These are phyloP conservation scores for Fusarium brevicatenulatum DNA, from an alignment of 2,329 filamentous ascomycete species.

Conservation along the genomic window DNA sequence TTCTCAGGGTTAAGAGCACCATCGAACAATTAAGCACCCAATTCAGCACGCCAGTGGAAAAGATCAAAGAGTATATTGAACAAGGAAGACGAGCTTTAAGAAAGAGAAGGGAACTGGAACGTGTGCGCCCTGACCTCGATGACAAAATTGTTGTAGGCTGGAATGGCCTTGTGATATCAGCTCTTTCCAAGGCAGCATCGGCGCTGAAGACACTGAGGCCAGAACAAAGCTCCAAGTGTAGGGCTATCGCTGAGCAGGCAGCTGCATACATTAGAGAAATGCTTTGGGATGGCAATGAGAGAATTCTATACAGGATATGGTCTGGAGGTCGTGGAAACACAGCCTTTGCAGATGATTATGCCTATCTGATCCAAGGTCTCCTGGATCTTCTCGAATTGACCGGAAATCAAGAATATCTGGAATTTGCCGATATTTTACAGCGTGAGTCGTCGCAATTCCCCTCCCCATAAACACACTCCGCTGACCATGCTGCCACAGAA, in stretches of 20 bases:
- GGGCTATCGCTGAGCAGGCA: constrained; percentile 72
- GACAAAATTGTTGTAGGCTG: constrained; percentile 88
- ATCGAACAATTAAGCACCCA: constrained; percentile 76
- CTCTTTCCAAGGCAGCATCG: constrained; percentile 79
- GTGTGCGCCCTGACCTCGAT: constrained; percentile 81
- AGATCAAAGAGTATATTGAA: constrained; percentile 74
- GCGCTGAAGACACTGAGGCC: constrained; percentile 71
- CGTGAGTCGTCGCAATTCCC: constrained; percentile 54
- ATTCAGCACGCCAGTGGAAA: constrained; percentile 75
- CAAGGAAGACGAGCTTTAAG: constrained; percentile 74
- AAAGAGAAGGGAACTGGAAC: constrained; percentile 76
- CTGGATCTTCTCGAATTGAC: constrained; percentile 87
- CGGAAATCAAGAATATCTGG: constrained; percentile 76
- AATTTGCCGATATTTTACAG: constrained; percentile 86
- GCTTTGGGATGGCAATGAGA: constrained; percentile 73
- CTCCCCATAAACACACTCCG: not conserved
- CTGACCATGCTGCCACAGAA: constrained; percentile 55
- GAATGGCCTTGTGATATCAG: constrained; percentile 89
- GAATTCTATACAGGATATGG: constrained; percentile 78
- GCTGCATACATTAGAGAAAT: constrained; percentile 77
- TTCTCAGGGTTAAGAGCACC: constrained; percentile 77
- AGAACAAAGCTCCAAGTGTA: constrained; percentile 68
- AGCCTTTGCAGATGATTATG: constrained; percentile 94
- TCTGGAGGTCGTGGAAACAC: constrained; percentile 71
- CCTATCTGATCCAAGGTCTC: constrained; percentile 84